Evolutionary conservation across 345 rosid genomes (phyloP).

Genomic region (Pelargonium nanum): DNA sequence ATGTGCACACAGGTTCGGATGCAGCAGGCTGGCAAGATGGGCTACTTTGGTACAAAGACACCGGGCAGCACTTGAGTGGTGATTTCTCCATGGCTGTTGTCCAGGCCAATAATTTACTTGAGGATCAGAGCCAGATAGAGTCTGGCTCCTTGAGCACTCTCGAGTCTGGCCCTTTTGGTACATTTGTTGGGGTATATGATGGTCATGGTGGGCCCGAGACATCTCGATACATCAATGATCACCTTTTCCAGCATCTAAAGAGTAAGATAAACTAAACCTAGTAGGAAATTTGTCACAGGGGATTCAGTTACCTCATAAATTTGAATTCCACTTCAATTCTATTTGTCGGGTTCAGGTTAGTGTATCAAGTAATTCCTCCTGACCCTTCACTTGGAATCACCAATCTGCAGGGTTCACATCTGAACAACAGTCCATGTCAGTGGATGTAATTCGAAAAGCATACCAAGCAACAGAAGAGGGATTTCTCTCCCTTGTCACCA

Average conservation of each 20-base stretch:
- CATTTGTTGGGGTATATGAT: slow-evolving; percentile 86
- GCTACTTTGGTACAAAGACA: slow-evolving; percentile 90
- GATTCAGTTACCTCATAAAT: background rate
- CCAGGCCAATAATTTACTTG: slow-evolving; percentile 82
- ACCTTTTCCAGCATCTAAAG: slow-evolving; percentile 81
- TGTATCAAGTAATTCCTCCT: background rate
- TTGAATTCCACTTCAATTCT: background rate
- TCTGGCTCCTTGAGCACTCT: slow-evolving; percentile 75
- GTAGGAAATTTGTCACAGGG: background rate
- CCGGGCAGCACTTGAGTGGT: slow-evolving; percentile 73
- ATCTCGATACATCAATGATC: slow-evolving; percentile 72
- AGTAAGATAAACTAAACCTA: slow-evolving; percentile 34
- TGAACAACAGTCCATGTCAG: slow-evolving; percentile 74
- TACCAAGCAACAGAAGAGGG: slow-evolving; percentile 96
- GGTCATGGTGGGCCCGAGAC: slow-evolving; percentile 99
- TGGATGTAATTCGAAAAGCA: slow-evolving; percentile 74
- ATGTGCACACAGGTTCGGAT: slow-evolving; percentile 39
- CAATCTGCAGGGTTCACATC: slow-evolving; percentile 49
- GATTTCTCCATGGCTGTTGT: slow-evolving; percentile 97
- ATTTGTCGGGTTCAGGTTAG: background rate
- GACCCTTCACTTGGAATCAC: background rate
- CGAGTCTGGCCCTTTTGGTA: slow-evolving; percentile 80
- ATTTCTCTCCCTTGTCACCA: slow-evolving; percentile 67
- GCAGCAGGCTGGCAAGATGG: slow-evolving; percentile 77
- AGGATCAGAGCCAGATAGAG: slow-evolving; percentile 95